phyloP scores from a whole-genome alignment of 2,329 filamentous ascomycete species.

The Fusarium praegraminearum region DNA sequence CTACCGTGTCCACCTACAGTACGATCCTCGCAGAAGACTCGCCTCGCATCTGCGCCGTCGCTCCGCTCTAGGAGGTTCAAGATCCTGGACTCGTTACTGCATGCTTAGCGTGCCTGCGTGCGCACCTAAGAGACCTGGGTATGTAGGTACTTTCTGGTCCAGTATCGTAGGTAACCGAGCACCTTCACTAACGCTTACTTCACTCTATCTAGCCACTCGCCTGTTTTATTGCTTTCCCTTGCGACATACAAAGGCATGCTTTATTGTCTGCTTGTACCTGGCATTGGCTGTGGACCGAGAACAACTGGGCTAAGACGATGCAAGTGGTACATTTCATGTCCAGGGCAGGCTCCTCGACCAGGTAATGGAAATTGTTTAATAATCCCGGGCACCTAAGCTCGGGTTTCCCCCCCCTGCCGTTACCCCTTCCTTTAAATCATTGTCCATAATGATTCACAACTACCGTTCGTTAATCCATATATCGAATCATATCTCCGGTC shows the following conservation, averaged over 20 bases:
- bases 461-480: neutral
- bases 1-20: neutral
- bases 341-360: conserved; percentile 6
- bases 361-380: conserved; percentile 20
- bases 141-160: neutral
- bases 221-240: conserved; percentile 5
- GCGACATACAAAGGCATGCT: conserved; percentile 6
- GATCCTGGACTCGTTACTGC: conserved; percentile 9
- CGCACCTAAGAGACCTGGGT: neutral
- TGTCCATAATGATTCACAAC: neutral
- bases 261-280: neutral
- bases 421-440: neutral
- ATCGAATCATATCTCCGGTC: neutral
- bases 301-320: neutral
- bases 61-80: conserved; percentile 4
- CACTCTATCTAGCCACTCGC: conserved; percentile 12
- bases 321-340: conserved; percentile 5
- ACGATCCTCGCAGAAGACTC: conserved; percentile 5
- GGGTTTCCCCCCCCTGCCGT: neutral
- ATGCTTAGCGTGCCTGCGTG: neutral
- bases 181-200: conserved; percentile 1
- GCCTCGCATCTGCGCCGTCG: conserved; percentile 6
- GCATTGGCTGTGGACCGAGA: conserved; percentile 20
- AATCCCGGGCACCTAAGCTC: neutral
- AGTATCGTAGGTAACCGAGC: neutral